phyloP scores from a whole-genome alignment of 768 basidiomycete species.

The Pleurotus sapidus region DNA sequence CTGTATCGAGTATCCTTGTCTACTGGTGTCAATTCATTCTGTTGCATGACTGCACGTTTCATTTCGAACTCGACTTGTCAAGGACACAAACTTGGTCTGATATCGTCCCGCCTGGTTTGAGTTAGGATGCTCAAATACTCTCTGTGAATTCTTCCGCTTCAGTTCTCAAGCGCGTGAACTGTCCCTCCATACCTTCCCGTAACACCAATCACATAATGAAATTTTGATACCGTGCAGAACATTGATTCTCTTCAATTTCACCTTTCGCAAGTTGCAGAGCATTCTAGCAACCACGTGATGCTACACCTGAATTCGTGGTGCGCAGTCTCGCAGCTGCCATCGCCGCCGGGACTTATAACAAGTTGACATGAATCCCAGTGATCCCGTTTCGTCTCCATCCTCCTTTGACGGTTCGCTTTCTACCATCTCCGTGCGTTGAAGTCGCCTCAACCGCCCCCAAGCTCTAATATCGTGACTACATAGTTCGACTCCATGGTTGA shows the following conservation, averaged over 20 bases:
- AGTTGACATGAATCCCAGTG: neutral
- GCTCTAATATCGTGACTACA: neutral
- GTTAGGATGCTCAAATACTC: too few relatives aligned
- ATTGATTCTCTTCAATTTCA: too few relatives aligned
- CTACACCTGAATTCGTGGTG: neutral
- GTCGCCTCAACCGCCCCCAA: constrained; percentile 7
- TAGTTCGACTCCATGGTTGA: constrained; percentile 74
- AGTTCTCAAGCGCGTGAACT: too few relatives aligned
- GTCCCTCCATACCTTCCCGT: too few relatives aligned
- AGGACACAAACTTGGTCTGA: too few relatives aligned
- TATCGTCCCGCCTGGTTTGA: too few relatives aligned
- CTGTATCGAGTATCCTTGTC: neutral
- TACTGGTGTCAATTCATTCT: neutral
- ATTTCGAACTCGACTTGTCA: neutral
- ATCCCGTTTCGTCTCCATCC: constrained; percentile 22
- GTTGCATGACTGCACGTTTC: neutral
- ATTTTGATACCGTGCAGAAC: too few relatives aligned
- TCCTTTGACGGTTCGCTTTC: constrained; percentile 46
- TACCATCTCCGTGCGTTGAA: constrained; percentile 40
- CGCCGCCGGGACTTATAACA: neutral
- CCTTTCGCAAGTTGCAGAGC: too few relatives aligned
- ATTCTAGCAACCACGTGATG: too few relatives aligned
- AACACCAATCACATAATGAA: too few relatives aligned
- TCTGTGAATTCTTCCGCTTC: too few relatives aligned
- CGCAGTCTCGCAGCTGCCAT: neutral